phyloP scores from a whole-genome alignment of 192 early-diverging fungal genomes.

The Coemansia guatemalensis region DNA sequence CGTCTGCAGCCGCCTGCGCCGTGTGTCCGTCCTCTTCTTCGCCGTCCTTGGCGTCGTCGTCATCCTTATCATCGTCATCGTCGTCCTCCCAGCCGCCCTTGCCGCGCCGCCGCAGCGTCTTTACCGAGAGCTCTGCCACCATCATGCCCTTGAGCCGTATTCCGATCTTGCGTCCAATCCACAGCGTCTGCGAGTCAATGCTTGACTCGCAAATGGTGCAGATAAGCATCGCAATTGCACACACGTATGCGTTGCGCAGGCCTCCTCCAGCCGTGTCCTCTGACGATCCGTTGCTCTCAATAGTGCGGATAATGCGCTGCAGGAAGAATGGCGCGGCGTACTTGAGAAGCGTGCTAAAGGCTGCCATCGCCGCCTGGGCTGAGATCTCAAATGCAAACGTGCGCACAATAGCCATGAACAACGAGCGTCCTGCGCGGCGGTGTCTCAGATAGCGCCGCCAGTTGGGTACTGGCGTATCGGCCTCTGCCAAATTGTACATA shows the following conservation, averaged over 20 bases:
- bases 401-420: constrained; percentile 33
- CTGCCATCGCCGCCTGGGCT: constrained; percentile 38
- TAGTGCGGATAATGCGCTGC: constrained; percentile 58
- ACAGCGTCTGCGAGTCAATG: constrained; percentile 56
- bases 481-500: constrained; percentile 55
- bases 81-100: constrained; percentile 55
- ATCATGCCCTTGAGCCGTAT: constrained; percentile 62
- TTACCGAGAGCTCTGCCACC: constrained; percentile 66
- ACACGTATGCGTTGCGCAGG: constrained; percentile 53
- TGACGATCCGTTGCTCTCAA: constrained; percentile 44
- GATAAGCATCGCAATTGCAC: constrained; percentile 61
- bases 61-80: constrained; percentile 13
- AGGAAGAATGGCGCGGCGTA: constrained; percentile 62
- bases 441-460: constrained; percentile 33
- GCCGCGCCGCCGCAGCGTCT: constrained; percentile 64
- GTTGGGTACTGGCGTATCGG: constrained; percentile 51
- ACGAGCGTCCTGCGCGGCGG: constrained; percentile 24
- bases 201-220: constrained; percentile 42
- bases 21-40: constrained; percentile 28
- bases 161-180: constrained; percentile 64
- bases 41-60: constrained; percentile 20
- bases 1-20: constrained; percentile 48
- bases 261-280: neutral
- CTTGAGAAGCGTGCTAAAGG: constrained; percentile 24
- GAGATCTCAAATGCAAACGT: constrained; percentile 50